These are phyloP conservation scores for Prosopis cineraria DNA, from an alignment of 306 rosid genomes.

Conservation along the genomic window DNA sequence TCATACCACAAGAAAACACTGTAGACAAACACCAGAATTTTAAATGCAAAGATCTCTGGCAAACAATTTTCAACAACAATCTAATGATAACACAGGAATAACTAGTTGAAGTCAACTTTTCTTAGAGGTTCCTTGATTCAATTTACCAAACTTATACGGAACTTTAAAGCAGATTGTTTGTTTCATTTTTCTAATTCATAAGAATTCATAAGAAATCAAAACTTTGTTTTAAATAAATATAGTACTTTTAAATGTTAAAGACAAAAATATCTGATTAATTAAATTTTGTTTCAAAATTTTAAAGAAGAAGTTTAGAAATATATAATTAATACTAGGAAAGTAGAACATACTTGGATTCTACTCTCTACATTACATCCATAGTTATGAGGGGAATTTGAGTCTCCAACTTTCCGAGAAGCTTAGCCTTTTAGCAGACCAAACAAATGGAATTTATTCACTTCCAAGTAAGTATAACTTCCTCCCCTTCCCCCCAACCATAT, in stretches of 20 bases:
- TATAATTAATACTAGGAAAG: background rate
- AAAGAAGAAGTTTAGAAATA: background rate
- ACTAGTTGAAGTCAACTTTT: background rate
- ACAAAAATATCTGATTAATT: background rate
- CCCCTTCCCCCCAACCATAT: background rate
- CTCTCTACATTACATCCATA: background rate
- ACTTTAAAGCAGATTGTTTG: background rate
- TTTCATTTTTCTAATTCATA: background rate
- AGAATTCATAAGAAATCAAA: background rate
- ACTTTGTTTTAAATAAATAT: background rate
- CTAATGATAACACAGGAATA: background rate
- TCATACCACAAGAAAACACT: background rate
- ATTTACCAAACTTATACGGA: background rate
- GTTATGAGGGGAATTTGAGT: background rate
- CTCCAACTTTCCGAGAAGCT: background rate
- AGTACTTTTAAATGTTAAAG: background rate
- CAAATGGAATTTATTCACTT: background rate
- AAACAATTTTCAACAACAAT: slow-evolving; percentile 5
- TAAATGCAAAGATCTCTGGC: slow-evolving; percentile 14
- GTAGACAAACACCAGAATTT: slow-evolving; percentile 6
- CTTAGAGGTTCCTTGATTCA: background rate
- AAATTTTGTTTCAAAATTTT: background rate
- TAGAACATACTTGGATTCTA: background rate
- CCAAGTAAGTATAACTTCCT: background rate
- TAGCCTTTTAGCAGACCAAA: background rate